Conservation (phyloP, 495 filamentous ascomycete species). For the Tuber borchii region DNA sequence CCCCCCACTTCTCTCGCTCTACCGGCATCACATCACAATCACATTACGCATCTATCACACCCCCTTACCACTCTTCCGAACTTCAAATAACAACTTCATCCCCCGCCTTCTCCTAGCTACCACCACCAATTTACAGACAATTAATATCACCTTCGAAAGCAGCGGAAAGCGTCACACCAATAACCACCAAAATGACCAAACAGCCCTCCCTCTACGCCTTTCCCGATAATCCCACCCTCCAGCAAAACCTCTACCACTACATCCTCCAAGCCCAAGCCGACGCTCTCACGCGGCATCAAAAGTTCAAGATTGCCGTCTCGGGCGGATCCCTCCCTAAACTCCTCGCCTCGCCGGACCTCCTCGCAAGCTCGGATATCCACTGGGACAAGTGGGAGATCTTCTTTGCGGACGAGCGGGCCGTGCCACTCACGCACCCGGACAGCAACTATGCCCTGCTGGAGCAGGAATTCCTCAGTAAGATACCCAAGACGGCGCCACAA, state of each 20-base stretch:
- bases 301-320: conserved; percentile 87
- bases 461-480: conserved; percentile 77
- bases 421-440: conserved; percentile 83
- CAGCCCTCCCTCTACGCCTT: conserved; percentile 85
- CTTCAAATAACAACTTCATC: neutral
- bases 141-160: neutral
- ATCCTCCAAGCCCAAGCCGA: conserved; percentile 71
- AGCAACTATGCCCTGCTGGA: conserved; percentile 90
- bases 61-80: neutral
- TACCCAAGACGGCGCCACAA: conserved; percentile 54
- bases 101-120: neutral
- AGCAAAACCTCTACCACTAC: conserved; percentile 68
- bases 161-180: neutral
- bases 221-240: conserved; percentile 58
- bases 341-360: conserved; percentile 68
- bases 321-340: conserved; percentile 87
- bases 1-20: neutral
- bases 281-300: conserved; percentile 67
- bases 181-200: conserved; percentile 42
- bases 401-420: conserved; percentile 94
- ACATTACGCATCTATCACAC: neutral
- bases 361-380: conserved; percentile 56
- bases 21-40: neutral
- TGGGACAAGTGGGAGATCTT: conserved; percentile 95
- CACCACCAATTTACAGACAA: neutral